Evolutionary conservation across 306 rosid species (phyloP).

Genomic region (Argentina anserina): DNA sequence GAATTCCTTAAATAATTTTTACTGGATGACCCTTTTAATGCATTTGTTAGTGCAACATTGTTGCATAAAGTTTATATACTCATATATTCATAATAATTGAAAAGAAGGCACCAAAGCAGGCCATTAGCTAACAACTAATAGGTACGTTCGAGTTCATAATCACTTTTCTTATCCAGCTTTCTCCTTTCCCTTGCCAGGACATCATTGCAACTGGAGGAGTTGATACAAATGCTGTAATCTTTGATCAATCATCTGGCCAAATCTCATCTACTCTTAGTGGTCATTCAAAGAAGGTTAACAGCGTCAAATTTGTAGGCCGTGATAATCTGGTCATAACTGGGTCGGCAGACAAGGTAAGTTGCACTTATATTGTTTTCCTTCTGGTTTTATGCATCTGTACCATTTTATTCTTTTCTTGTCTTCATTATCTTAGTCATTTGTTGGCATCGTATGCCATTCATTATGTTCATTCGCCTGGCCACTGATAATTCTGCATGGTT

Average conservation of each 20-base stretch:
- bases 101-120: neutral
- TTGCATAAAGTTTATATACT: neutral
- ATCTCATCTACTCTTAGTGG: slow-evolving; percentile 88
- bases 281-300: slow-evolving; percentile 92
- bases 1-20: neutral
- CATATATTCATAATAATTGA: neutral
- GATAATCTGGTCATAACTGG: slow-evolving; percentile 71
- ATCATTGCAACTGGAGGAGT: slow-evolving; percentile 89
- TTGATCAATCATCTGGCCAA: slow-evolving; percentile 88
- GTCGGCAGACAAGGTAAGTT: slow-evolving; percentile 85
- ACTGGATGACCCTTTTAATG: neutral
- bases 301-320: slow-evolving; percentile 77
- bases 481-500: slow-evolving; percentile 1
- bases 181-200: slow-evolving; percentile 45
- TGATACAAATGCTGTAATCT: slow-evolving; percentile 90
- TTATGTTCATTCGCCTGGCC: neutral
- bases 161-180: slow-evolving; percentile 6
- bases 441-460: neutral
- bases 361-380: neutral
- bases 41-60: neutral
- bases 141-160: slow-evolving; percentile 1
- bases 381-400: neutral
- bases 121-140: slow-evolving; percentile 3
- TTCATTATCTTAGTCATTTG: neutral
- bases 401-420: neutral